Evolutionary conservation across 2,329 filamentous ascomycete genomes (phyloP).

Genomic region (Fusarium aywerte): DNA sequence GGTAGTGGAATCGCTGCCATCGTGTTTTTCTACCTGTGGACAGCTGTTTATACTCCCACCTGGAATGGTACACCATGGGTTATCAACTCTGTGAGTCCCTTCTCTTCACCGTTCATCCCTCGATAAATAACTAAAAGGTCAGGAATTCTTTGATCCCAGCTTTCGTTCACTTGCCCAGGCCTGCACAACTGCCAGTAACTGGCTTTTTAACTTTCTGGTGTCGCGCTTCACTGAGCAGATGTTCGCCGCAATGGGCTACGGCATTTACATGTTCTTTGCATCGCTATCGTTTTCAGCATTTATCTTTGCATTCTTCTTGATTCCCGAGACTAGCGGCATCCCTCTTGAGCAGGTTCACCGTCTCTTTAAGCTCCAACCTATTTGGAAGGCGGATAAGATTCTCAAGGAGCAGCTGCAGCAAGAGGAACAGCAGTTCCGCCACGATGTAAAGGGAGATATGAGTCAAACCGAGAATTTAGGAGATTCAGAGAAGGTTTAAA

Average conservation of each 20-base stretch:
- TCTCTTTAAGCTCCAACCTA: constrained; percentile 55
- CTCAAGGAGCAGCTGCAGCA: constrained; percentile 34
- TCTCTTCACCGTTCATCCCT: accelerated
- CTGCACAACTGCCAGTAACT: constrained; percentile 67
- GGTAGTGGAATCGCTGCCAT: constrained; percentile 66
- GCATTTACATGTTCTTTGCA: constrained; percentile 67
- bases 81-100: constrained; percentile 12
- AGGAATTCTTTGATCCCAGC: constrained; percentile 63
- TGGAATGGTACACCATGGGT: constrained; percentile 74
- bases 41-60: constrained; percentile 63
- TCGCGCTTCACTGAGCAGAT: constrained; percentile 54
- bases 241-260: constrained; percentile 58
- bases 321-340: constrained; percentile 65
- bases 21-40: constrained; percentile 75
- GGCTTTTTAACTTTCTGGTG: constrained; percentile 67
- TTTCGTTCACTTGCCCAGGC: constrained; percentile 63
- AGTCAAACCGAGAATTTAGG: constrained; percentile 19
- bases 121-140: not conserved
- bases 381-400: constrained; percentile 40
- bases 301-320: constrained; percentile 61
- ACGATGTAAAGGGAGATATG: constrained; percentile 33
- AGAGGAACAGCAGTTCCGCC: constrained; percentile 39
- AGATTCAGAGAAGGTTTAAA: not conserved
- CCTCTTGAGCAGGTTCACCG: constrained; percentile 62
- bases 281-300: constrained; percentile 59